Evolutionary conservation across 1,139 yeast species (phyloP).

Genomic region (Pneumocystis oryctolagi): DNA sequence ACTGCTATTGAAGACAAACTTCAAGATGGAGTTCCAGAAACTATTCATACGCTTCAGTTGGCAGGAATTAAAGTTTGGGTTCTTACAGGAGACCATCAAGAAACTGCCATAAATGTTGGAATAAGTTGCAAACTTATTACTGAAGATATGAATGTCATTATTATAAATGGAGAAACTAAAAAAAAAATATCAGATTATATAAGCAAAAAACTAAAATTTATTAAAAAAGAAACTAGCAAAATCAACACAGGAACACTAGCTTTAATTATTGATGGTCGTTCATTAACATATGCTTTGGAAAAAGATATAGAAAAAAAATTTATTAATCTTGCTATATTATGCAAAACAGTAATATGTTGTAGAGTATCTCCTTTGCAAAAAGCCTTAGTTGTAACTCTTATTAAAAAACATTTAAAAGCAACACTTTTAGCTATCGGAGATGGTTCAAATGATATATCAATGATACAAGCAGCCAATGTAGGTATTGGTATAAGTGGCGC

Average conservation of each 20-base stretch:
- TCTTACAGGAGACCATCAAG: conserved; percentile 94
- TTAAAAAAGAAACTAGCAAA: conserved; percentile 36
- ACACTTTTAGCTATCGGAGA: conserved; percentile 88
- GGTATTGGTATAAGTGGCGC: conserved; percentile 98
- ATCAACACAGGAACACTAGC: conserved; percentile 74
- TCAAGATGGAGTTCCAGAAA: conserved; percentile 97
- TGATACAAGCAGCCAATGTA: conserved; percentile 98
- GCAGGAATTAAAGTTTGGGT: conserved; percentile 98
- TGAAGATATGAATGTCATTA: conserved; percentile 88
- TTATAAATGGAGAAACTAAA: conserved; percentile 72
- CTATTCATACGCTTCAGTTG: conserved; percentile 82
- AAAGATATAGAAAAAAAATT: conserved; percentile 64
- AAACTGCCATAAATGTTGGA: conserved; percentile 97
- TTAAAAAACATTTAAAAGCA: conserved; percentile 56
- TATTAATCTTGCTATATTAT: conserved; percentile 63
- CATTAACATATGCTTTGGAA: conserved; percentile 72
- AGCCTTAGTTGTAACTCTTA: conserved; percentile 88
- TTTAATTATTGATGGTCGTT: conserved; percentile 82
- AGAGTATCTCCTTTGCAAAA: conserved; percentile 96
- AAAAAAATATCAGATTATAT: conserved; percentile 61
- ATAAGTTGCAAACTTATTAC: conserved; percentile 89
- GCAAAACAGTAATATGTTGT: conserved; percentile 94
- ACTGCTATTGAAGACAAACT: conserved; percentile 96
- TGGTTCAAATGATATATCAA: conserved; percentile 96
- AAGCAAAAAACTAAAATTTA: conserved; percentile 59